Evolutionary conservation across 495 filamentous ascomycete genomes (phyloP), one percentile per base, ranked within the genome.

Genomic region (Delitschia confertaspora): DNA sequence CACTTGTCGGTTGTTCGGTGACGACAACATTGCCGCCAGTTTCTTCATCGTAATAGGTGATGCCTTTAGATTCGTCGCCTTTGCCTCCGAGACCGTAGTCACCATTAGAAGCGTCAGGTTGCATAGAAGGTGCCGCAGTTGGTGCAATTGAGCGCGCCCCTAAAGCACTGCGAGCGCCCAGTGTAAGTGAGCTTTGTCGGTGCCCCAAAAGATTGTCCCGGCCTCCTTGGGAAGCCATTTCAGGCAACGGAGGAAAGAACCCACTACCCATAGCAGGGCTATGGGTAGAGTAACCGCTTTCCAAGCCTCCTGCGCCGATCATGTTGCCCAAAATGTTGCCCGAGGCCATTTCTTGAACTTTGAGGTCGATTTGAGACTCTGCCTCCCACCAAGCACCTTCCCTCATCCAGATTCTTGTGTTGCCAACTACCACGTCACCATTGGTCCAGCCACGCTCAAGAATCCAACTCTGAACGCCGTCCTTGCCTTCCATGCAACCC

Each of bases 391-490:
- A 98, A 7, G 87, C 79, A 35, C 68, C 76, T 60, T 98, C 91
- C 30, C 91, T 73, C 71, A 95, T 88, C 91, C 91, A 98, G 26
- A 98, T 80, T 4, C 91, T 79, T 60, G 94, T 84, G 26, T 78
- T 75, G 40, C 91, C 91, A 30, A 98, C 70, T 16, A 93, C 76
- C 2, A 95, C 89, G 58, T 96, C 93, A 20, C 91, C 91, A 56
- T 98, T 96, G 63, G 85, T 95, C 91, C 91, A 98, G 2, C 91
- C 93, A 31, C 91, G 78, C 62, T 96, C 88, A 31, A 95, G 72
- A 37, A 94, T 73, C 91, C 91, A 98, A 60, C 76, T 93, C 52
- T 96, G 86, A 35, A 95, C 85, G 35, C 93, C 93, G 55, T 98
- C 91, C 31, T 78, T 74, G 35, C 93, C 91, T 56, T 93, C 87